A percentile compares a stretch with the other conserved stretches of the same genome.
Conservation (phyloP, 768 basidiomycete species). For the Paxillus ammoniavirescens region DNA sequence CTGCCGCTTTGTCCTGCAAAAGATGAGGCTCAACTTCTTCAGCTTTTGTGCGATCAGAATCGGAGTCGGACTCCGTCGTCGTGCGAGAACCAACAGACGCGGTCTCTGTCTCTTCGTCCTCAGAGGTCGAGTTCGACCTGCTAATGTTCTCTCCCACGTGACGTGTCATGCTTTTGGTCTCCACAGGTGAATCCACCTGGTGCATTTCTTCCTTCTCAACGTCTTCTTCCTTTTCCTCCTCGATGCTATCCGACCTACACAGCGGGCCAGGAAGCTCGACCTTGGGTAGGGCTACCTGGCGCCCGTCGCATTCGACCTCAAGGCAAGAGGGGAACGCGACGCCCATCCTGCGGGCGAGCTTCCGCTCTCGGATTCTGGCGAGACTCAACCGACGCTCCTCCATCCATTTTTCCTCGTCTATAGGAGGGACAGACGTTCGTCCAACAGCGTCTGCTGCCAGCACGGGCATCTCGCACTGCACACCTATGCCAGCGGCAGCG, state of each 20-base stretch:
- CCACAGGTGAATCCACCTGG: background rate
- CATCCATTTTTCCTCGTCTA: constrained; percentile 36
- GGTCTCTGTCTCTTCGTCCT: constrained; percentile 22
- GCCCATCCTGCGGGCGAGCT: constrained; percentile 31
- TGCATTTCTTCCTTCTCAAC: background rate
- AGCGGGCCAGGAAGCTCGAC: constrained; percentile 24
- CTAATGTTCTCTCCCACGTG: constrained; percentile 3
- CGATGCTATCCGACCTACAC: constrained; percentile 31
- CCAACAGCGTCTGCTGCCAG: constrained; percentile 2
- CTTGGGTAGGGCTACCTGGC: constrained; percentile 15
- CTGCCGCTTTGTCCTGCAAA: constrained; percentile 26
- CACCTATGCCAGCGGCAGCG: constrained; percentile 51
- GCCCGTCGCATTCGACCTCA: constrained; percentile 11
- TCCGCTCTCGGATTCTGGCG: constrained; percentile 30
- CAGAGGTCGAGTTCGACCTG: constrained; percentile 3
- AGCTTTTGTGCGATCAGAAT: constrained; percentile 26
- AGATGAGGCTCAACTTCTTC: constrained; percentile 24
- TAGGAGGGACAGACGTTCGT: constrained; percentile 4
- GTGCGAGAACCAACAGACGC: constrained; percentile 24
- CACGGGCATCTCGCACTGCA: constrained; percentile 23
- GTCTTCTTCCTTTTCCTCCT: constrained; percentile 28
- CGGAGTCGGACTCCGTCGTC: constrained; percentile 22
- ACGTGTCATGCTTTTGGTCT: background rate
- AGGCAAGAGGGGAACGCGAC: constrained; percentile 16
- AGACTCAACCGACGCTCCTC: constrained; percentile 33